A percentile compares a stretch with the other conserved stretches of the same genome.
Evolutionary conservation across 2,329 filamentous ascomycete genomes (phyloP).

Genomic region (Fusarium armeniacum): DNA sequence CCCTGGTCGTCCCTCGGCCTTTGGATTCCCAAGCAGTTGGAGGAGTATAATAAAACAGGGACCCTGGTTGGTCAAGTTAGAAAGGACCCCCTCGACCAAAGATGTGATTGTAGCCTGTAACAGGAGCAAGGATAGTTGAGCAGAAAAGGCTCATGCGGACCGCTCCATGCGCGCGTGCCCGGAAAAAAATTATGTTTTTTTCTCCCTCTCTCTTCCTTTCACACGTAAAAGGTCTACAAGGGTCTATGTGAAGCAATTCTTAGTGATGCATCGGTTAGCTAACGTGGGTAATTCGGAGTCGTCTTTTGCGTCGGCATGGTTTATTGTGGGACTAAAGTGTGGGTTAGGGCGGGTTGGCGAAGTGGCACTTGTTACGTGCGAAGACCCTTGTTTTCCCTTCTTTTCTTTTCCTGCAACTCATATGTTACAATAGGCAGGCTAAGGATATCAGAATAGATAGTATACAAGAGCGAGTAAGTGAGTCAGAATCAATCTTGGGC

Average conservation of each 20-base stretch:
- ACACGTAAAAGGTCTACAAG: neutral
- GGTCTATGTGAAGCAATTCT: conserved; percentile 13
- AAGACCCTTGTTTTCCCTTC: conserved; percentile 12
- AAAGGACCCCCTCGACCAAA: conserved; percentile 22
- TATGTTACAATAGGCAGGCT: conserved; percentile 1
- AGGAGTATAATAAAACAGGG: conserved; percentile 37
- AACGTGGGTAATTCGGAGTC: conserved; percentile 3
- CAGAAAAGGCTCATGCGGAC: conserved; percentile 46
- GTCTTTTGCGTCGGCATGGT: conserved; percentile 5
- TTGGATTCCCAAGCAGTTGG: conserved; percentile 40
- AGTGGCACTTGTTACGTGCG: conserved; percentile 4
- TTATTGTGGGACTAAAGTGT: conserved; percentile 29
- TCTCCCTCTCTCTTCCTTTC: neutral
- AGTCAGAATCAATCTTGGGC: conserved; percentile 18
- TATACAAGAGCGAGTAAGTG: neutral
- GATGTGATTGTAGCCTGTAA: conserved; percentile 48
- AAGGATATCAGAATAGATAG: neutral
- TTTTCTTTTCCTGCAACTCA: conserved; percentile 30
- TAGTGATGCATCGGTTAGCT: conserved; percentile 6
- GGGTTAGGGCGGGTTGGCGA: conserved; percentile 29
- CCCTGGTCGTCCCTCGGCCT: neutral
- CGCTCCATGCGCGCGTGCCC: conserved; percentile 43
- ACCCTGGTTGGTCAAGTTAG: conserved; percentile 36
- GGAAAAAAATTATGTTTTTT: conserved; percentile 3
- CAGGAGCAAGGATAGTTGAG: conserved; percentile 33